These are phyloP conservation scores for Aristolochia contorta DNA, from an alignment of 164 flowering plant genomes.

Conservation along the genomic window DNA sequence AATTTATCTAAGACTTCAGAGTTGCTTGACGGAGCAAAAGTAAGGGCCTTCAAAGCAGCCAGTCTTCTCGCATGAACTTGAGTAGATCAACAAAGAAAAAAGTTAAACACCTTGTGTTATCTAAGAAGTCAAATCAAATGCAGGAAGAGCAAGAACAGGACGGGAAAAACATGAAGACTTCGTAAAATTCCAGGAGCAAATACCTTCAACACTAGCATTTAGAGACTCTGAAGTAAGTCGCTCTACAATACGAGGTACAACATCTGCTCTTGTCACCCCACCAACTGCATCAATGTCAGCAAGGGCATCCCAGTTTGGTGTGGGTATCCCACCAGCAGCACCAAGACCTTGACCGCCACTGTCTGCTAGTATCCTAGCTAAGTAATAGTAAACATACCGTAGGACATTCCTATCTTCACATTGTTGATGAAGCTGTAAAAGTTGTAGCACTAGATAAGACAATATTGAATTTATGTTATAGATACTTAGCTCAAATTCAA, in stretches of 20 bases:
- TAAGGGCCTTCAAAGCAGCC: slow-evolving; percentile 95
- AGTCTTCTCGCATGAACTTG: slow-evolving; percentile 93
- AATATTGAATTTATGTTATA: too few species aligned
- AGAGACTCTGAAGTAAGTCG: slow-evolving; percentile 71
- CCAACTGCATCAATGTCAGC: slow-evolving; percentile 98
- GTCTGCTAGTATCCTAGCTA: slow-evolving; percentile 88
- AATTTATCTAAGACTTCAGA: slow-evolving; percentile 62
- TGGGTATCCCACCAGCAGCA: slow-evolving; percentile 94
- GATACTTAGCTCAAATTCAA: too few species aligned
- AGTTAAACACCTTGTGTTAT: slow-evolving; percentile 1
- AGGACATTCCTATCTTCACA: slow-evolving; percentile 85
- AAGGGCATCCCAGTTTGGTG: slow-evolving; percentile 98
- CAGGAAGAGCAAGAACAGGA: neutral
- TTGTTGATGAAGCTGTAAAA: slow-evolving; percentile 81
- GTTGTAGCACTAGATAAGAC: neutral
- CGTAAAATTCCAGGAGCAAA: slow-evolving; percentile 13
- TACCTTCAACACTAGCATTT: slow-evolving; percentile 73
- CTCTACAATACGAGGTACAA: slow-evolving; percentile 82
- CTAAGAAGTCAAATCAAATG: neutral
- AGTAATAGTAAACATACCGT: slow-evolving; percentile 91
- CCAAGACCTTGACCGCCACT: slow-evolving; percentile 79
- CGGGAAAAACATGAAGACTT: too few species aligned
- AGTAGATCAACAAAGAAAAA: slow-evolving; percentile 13
- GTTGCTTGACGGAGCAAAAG: slow-evolving; percentile 80
- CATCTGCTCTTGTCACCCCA: slow-evolving; percentile 99